Evolutionary conservation across 176 grass and related monocot genomes (phyloP), one percentile per base, ranked within the genome.

Genomic region (Hsuehochloa calcarea): DNA sequence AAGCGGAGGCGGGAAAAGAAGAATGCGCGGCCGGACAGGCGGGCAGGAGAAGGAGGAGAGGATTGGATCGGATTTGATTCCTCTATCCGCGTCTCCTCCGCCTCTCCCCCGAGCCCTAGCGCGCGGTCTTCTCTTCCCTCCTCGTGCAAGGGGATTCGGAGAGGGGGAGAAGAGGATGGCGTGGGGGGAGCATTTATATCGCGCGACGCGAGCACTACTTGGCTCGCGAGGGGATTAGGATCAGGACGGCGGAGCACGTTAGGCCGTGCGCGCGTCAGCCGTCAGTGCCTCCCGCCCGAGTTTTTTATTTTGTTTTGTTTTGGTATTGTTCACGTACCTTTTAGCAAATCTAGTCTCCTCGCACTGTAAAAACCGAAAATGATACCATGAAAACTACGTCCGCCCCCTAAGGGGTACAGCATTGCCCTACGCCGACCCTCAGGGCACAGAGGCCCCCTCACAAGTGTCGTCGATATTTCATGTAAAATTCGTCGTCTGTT

Each of bases 171-270:
- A 2, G 26, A 35, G 5, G 68, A 26, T 44, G 72, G 41, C 47
- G 68, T 72, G 49, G 79, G 67, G 68, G 23, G 41, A 13, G 72
- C 25, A 66, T 66, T 80, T 85, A 84, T 88, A 83, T 8, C 54
- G 52, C 39, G 37, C 22, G 27, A 20, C 6, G 29, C 3, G 17
- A 16, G 15, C 49, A 16, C 15, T 51, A 16, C 49, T 51, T 3
- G 17, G 74, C 6, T 39, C 38, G 38, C 38, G 4, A 38, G 37
- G 38, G 55, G 84, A 64, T 80, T 5, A 31, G 76, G 77, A 68
- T 82, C 1, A 19, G 41, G 84, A 2, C 22, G 43, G 35, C 41
- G 58, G 27, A 3, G 39, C 67, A 79, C 49, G 84, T 79, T 56
- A 79, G 65, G 5, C 17, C 65, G 35, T 1, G 44, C 34, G 69